Percentiles rank a stretch among this genome's conserved stretches.
These are phyloP conservation scores for Diddensiella transvaalensis DNA, from an alignment of 805 yeast genomes.

Conservation along the genomic window DNA sequence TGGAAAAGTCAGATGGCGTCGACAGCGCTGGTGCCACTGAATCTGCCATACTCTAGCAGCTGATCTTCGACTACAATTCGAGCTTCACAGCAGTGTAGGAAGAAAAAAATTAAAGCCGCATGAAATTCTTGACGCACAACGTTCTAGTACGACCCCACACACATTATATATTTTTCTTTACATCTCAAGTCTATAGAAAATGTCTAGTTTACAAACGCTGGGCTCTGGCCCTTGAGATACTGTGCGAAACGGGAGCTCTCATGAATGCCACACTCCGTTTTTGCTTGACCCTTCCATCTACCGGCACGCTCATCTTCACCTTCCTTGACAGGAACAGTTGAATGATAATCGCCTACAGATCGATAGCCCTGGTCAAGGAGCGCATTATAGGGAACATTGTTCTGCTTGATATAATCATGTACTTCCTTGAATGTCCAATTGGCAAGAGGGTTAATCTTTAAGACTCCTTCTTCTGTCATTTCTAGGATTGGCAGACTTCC, in stretches of 20 bases:
- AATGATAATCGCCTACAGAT: constrained; percentile 93
- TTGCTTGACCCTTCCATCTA: constrained; percentile 88
- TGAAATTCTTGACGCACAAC: not conserved
- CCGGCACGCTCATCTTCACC: constrained; percentile 98
- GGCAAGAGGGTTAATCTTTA: constrained; percentile 87
- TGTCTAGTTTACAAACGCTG: not conserved
- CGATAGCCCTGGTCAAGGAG: constrained; percentile 82
- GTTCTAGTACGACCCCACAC: not conserved
- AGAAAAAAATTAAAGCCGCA: not conserved
- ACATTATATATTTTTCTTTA: too few relatives aligned
- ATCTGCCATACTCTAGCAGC: constrained; percentile 10
- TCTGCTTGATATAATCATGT: constrained; percentile 58
- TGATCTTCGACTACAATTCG: too few relatives aligned
- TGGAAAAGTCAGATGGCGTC: constrained; percentile 60
- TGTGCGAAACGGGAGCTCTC: constrained; percentile 71
- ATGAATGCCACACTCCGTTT: constrained; percentile 96
- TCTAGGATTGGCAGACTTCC: constrained; percentile 70
- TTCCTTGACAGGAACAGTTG: constrained; percentile 81
- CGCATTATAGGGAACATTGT: constrained; percentile 81
- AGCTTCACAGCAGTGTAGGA: too few relatives aligned
- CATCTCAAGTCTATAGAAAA: too few relatives aligned
- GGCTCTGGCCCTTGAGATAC: constrained; percentile 30
- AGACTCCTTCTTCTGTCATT: constrained; percentile 62
- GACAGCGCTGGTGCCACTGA: constrained; percentile 68
- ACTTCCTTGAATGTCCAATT: constrained; percentile 79